A percentile compares a stretch with the other conserved stretches of the same genome.
phyloP scores from a whole-genome alignment of 495 filamentous ascomycete species.

The Podospora bellae-mahoneyi region DNA sequence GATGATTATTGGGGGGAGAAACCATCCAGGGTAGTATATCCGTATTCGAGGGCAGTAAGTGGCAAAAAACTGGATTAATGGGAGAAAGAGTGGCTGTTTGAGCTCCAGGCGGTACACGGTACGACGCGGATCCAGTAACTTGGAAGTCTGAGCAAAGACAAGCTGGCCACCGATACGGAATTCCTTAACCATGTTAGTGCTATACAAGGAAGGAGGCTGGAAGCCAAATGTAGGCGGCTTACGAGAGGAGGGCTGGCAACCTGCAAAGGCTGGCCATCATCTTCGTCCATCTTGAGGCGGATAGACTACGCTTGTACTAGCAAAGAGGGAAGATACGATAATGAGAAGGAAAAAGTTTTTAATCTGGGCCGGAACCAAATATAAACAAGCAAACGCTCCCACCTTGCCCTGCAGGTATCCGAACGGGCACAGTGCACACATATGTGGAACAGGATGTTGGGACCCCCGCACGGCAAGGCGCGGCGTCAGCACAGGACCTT shows the following conservation, averaged over 20 bases:
- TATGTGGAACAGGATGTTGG: too few species aligned
- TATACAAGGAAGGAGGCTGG: background rate
- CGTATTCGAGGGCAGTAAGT: conserved; percentile 2
- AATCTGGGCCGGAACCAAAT: too few species aligned
- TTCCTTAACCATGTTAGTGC: conserved; percentile 6
- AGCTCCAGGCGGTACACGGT: conserved; percentile 13
- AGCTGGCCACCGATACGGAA: conserved; percentile 11
- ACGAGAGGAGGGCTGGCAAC: conserved; percentile 3
- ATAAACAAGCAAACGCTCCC: too few species aligned
- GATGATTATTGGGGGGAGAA: conserved; percentile 7
- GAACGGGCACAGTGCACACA: too few species aligned
- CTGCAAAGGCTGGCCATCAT: conserved; percentile 2
- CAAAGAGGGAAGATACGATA: too few species aligned
- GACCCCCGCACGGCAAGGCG: too few species aligned
- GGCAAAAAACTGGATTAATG: conserved; percentile 4
- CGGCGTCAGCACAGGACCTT: too few species aligned
- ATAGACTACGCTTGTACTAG: background rate
- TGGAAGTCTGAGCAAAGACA: conserved; percentile 7
- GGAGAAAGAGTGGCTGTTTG: conserved; percentile 6
- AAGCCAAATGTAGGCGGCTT: conserved; percentile 3
- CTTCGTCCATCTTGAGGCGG: background rate
- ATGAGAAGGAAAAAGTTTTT: too few species aligned
- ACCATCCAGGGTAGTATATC: conserved; percentile 8
- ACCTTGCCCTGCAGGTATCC: too few species aligned
- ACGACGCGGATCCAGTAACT: background rate